A percentile compares a stretch with the other conserved stretches of the same genome.
phyloP scores from a whole-genome alignment of 345 rosid genomes.

The Sonneratia alba region DNA sequence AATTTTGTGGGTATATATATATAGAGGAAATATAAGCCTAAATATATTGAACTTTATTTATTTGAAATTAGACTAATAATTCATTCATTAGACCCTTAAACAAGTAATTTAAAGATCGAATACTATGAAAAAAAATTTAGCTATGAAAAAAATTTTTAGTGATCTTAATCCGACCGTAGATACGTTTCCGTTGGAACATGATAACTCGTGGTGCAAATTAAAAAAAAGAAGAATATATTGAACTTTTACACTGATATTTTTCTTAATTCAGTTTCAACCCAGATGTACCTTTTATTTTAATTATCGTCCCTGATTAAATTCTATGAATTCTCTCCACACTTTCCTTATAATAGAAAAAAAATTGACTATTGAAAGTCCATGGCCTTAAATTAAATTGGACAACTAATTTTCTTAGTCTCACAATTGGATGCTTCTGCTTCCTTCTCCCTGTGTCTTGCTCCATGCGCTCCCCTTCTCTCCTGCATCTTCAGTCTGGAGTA shows the following conservation, averaged over 20 bases:
- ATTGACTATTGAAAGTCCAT: not conserved
- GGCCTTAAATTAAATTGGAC: not conserved
- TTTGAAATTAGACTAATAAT: no score
- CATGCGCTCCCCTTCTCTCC: not conserved
- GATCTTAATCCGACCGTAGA: not conserved
- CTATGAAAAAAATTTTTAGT: no score
- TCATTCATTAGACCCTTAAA: no score
- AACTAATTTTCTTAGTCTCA: not conserved
- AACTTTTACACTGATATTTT: no score
- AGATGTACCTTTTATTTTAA: not conserved
- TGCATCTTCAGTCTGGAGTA: not conserved
- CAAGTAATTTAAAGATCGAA: no score
- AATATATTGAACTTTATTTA: no score
- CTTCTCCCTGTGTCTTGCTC: constrained; percentile 3
- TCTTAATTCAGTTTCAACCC: not conserved
- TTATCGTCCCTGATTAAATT: not conserved
- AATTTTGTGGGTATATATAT: no score
- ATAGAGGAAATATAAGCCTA: no score
- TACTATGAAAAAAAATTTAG: no score
- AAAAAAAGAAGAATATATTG: no score
- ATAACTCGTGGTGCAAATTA: no score
- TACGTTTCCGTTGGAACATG: no score
- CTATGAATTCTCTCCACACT: not conserved
- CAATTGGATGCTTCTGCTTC: constrained; percentile 13
- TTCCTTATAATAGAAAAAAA: not conserved